Evolutionary conservation across 345 rosid genomes (phyloP).

Genomic region (Syzygium aromaticum): DNA sequence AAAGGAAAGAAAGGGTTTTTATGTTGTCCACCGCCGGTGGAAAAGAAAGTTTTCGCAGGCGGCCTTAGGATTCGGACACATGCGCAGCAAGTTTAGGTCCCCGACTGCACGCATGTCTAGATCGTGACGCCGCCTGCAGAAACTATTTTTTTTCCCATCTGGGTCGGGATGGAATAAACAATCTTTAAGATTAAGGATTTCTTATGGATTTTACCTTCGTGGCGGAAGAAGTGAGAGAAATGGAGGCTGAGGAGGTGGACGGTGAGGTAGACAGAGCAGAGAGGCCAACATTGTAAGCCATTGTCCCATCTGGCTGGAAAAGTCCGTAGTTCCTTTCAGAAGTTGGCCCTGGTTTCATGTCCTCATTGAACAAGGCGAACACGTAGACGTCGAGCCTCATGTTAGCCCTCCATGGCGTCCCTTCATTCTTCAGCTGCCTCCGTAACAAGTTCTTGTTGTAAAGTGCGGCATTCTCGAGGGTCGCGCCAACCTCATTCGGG

Average conservation of each 20-base stretch:
- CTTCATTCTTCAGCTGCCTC: slow-evolving; percentile 64
- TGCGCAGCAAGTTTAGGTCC: background rate
- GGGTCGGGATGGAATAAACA: background rate
- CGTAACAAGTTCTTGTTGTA: slow-evolving; percentile 63
- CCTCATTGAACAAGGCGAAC: slow-evolving; percentile 89
- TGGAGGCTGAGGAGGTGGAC: slow-evolving; percentile 44
- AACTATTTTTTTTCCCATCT: background rate
- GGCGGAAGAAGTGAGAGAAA: slow-evolving; percentile 73
- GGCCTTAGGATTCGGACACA: background rate
- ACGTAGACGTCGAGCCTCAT: slow-evolving; percentile 62
- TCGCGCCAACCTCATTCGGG: slow-evolving; percentile 60
- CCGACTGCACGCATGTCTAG: background rate
- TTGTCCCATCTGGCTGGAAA: slow-evolving; percentile 72
- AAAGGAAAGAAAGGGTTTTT: background rate
- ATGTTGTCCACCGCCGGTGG: background rate
- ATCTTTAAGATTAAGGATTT: background rate
- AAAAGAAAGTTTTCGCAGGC: background rate
- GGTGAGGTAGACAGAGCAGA: slow-evolving; percentile 37
- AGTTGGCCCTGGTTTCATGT: slow-evolving; percentile 87
- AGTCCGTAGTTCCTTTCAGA: slow-evolving; percentile 92
- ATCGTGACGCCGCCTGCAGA: background rate
- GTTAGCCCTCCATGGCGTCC: slow-evolving; percentile 74
- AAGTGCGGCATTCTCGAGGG: slow-evolving; percentile 51
- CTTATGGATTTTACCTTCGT: slow-evolving; percentile 7
- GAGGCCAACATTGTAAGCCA: slow-evolving; percentile 87